Evolutionary conservation across 1,284 basidiomycete genomes (phyloP).

Genomic region (Athelia psychrophila): DNA sequence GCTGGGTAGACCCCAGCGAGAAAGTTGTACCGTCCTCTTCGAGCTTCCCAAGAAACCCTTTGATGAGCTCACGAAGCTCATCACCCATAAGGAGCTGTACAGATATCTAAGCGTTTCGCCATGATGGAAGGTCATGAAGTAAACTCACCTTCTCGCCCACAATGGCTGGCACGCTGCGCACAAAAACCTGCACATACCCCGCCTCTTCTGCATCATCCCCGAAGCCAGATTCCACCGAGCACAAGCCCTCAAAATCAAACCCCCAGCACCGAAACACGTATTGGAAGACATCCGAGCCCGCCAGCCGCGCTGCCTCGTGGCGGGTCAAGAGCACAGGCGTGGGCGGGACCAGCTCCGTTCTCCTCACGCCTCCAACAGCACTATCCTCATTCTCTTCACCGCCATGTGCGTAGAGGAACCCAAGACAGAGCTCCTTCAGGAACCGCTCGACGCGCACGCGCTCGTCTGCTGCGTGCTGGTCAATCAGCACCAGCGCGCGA

Average conservation of each 20-base stretch:
- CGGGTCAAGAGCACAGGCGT: conserved; percentile 60
- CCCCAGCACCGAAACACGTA: conserved; percentile 72
- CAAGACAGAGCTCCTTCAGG: conserved; percentile 64
- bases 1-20: conserved; percentile 8
- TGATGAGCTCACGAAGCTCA: conserved; percentile 67
- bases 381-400: conserved; percentile 21
- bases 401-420: conserved; percentile 43
- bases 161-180: conserved; percentile 58
- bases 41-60: conserved; percentile 54
- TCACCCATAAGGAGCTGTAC: conserved; percentile 57
- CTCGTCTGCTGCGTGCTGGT: conserved; percentile 97
- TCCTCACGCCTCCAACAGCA: conserved; percentile 39
- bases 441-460: conserved; percentile 86
- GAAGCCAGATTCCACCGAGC: not conserved
- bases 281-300: conserved; percentile 35
- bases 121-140: not conserved
- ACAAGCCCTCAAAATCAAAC: conserved; percentile 48
- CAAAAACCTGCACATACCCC: conserved; percentile 56
- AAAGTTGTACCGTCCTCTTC: conserved; percentile 27
- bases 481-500: conserved; percentile 72
- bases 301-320: conserved; percentile 55
- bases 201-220: conserved; percentile 28
- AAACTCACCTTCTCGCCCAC: conserved; percentile 63
- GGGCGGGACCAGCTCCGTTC: conserved; percentile 45
- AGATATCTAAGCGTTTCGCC: conserved; percentile 6